Conservation (phyloP, 768 basidiomycete species). For the Calocybe indica region DNA sequence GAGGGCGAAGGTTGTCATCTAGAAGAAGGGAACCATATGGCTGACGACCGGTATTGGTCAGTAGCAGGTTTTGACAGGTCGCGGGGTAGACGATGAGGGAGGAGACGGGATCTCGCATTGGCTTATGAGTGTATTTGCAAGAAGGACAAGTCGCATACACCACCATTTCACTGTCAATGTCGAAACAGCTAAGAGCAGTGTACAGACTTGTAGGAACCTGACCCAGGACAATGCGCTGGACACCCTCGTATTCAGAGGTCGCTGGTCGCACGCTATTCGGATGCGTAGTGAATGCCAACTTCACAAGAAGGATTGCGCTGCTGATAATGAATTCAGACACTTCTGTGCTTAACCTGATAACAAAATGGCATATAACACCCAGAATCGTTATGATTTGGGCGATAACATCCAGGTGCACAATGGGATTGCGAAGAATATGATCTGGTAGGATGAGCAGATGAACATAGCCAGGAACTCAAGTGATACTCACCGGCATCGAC, state of each 20-base stretch:
- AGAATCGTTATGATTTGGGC: not conserved
- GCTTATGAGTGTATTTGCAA: constrained; percentile 10
- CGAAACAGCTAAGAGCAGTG: constrained; percentile 6
- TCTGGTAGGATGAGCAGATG: not conserved
- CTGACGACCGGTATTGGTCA: not conserved
- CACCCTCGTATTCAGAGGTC: not conserved
- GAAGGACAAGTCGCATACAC: constrained; percentile 11
- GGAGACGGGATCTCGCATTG: constrained; percentile 2
- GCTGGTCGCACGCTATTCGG: no score
- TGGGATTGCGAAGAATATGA: not conserved
- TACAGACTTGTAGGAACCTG: constrained; percentile 11
- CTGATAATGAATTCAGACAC: not conserved
- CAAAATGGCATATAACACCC: not conserved
- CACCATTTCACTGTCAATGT: constrained; percentile 8
- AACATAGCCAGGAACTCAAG: not conserved
- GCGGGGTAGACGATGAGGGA: constrained; percentile 1
- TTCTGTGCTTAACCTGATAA: not conserved
- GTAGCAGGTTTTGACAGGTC: not conserved
- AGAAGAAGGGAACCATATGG: not conserved
- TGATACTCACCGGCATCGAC: not conserved
- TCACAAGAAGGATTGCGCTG: not conserved
- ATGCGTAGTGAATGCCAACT: not conserved
- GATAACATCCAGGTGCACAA: not conserved
- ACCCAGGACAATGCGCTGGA: constrained; percentile 4
- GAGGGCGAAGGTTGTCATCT: not conserved